Evolutionary conservation across 2,329 filamentous ascomycete genomes (phyloP).

Genomic region (Monascus ruber): DNA sequence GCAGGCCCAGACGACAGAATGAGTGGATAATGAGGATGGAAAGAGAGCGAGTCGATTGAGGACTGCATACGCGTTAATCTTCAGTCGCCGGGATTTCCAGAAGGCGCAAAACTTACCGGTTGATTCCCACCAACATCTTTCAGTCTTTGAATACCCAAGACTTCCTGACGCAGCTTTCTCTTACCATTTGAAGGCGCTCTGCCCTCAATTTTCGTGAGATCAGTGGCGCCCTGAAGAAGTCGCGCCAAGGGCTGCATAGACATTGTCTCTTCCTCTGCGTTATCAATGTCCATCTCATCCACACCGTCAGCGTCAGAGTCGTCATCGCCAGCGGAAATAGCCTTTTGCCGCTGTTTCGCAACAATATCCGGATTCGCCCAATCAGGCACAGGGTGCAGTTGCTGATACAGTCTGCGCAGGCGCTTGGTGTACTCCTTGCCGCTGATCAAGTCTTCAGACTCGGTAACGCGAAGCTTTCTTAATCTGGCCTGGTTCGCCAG

Average conservation of each 20-base stretch:
- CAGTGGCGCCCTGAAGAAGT: slow-evolving; percentile 63
- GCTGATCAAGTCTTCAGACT: slow-evolving; percentile 73
- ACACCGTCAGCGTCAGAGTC: slow-evolving; percentile 36
- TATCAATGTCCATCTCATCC: slow-evolving; percentile 44
- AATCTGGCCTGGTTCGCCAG: slow-evolving; percentile 63
- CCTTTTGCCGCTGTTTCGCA: slow-evolving; percentile 36
- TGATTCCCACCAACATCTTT: slow-evolving; percentile 74
- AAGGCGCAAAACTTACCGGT: slow-evolving; percentile 37
- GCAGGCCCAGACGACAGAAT: slow-evolving; percentile 81
- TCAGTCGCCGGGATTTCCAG: not conserved
- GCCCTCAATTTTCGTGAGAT: slow-evolving; percentile 46
- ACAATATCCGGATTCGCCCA: slow-evolving; percentile 45
- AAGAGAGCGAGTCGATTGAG: slow-evolving; percentile 69
- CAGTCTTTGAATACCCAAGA: slow-evolving; percentile 78
- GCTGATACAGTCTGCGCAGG: slow-evolving; percentile 63
- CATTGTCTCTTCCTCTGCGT: slow-evolving; percentile 46
- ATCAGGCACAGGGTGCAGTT: slow-evolving; percentile 49
- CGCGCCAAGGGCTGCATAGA: slow-evolving; percentile 66
- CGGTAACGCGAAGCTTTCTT: slow-evolving; percentile 69
- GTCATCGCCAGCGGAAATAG: slow-evolving; percentile 14
- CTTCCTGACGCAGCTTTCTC: slow-evolving; percentile 70
- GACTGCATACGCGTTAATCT: slow-evolving; percentile 33
- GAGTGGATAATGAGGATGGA: slow-evolving; percentile 81
- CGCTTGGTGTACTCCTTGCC: slow-evolving; percentile 76
- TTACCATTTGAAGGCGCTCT: slow-evolving; percentile 42